Evolutionary conservation across 805 yeast genomes (phyloP).

Genomic region (Saturnispora gosingensis): DNA sequence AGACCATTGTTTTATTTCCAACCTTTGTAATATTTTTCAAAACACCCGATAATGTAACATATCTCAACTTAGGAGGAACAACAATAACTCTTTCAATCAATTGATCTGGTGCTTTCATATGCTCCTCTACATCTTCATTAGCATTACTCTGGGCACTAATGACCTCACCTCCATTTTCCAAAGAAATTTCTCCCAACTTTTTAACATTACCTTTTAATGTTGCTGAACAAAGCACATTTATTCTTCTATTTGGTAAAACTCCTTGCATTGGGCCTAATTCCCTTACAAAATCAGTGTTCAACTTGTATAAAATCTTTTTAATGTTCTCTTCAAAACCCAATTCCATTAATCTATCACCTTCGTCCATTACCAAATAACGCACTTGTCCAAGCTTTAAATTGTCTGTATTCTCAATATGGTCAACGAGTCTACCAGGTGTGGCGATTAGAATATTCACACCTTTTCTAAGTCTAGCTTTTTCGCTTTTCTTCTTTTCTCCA

Average conservation of each 20-base stretch:
- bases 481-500: conserved; percentile 96
- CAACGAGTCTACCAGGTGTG: conserved; percentile 94
- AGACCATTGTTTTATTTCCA: conserved; percentile 59
- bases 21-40: conserved; percentile 40
- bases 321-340: conserved; percentile 94
- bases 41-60: conserved; percentile 68
- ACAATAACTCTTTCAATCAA: conserved; percentile 69
- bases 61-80: conserved; percentile 85
- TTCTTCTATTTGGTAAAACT: conserved; percentile 47
- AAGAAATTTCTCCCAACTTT: conserved; percentile 68
- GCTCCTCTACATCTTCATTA: conserved; percentile 16
- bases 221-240: conserved; percentile 87
- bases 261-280: conserved; percentile 32
- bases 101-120: conserved; percentile 74
- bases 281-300: conserved; percentile 39
- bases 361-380: conserved; percentile 87
- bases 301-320: conserved; percentile 55
- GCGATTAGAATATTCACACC: conserved; percentile 96
- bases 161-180: conserved; percentile 69
- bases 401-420: conserved; percentile 85
- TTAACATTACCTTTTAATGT: conserved; percentile 77
- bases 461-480: conserved; percentile 89
- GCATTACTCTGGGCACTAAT: conserved; percentile 27
- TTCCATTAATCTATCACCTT: conserved; percentile 94
- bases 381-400: conserved; percentile 64